Percentiles rank a stretch among this genome's conserved stretches.
These are phyloP conservation scores for Syzygium malaccense DNA, from an alignment of 441 rosid species.

Conservation along the genomic window DNA sequence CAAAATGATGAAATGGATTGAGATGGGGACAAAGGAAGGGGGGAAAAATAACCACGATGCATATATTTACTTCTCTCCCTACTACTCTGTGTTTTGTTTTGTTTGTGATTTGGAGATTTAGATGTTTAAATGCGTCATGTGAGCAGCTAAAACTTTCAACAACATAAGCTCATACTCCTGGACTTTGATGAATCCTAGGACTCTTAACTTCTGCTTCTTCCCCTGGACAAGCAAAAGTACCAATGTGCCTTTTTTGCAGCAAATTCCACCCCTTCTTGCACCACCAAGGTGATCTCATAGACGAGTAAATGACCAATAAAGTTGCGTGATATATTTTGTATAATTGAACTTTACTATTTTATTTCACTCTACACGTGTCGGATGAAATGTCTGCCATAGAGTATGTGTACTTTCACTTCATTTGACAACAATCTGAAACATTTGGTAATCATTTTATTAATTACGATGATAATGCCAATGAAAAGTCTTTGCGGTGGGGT, in stretches of 20 bases:
- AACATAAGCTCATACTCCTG: neutral
- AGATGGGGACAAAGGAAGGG: neutral
- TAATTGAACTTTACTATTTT: too few relatives aligned
- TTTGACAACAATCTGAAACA: neutral
- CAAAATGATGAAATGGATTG: neutral
- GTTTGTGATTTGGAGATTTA: neutral
- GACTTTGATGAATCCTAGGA: neutral
- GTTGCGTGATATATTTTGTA: neutral
- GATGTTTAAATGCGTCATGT: neutral
- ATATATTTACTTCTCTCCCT: neutral
- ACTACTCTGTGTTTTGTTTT: neutral
- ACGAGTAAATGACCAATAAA: neutral
- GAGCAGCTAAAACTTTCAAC: neutral
- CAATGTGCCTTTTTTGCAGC: neutral
- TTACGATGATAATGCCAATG: neutral
- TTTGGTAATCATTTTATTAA: neutral
- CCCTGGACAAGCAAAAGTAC: neutral
- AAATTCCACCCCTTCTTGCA: neutral
- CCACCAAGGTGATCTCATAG: neutral
- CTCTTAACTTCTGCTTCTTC: neutral
- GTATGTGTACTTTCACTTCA: neutral
- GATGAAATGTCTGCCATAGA: neutral
- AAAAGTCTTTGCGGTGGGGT: neutral
- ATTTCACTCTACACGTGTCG: too few relatives aligned
- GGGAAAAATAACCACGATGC: neutral